Base-by-base conservation (phyloP, 2,329 filamentous ascomycete genomes). In the Capronia americana region DNA sequence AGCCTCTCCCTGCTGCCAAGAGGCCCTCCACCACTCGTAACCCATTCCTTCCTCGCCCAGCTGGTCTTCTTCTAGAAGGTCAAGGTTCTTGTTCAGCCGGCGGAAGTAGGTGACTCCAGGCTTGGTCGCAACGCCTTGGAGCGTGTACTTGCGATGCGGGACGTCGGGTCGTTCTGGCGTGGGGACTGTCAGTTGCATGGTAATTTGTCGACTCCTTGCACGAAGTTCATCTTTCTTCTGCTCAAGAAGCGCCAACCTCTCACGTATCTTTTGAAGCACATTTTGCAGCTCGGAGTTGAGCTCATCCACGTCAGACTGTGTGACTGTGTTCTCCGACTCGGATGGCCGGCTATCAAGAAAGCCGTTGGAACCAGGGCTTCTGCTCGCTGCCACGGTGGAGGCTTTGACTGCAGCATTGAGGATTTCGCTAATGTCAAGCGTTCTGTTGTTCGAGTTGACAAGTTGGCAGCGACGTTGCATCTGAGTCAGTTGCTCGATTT, bases 91-190 rank as follows among this genome's bases (percentile, higher is more conserved):
- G n/a, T 69, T 76, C 5, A 78, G 79, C 28, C 80, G 79, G 20
- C 86, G 78, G 17, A 89, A 75, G 70, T 88, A 89, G 38, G 83
- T 85, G 28, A 87, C 80, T 71, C 85, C 83, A 0, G 84, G 80
- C 57, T 84, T 81, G 3, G 86, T 88, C 44, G 85, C 85, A 4
- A 88, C 83, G 30, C 87, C 87, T 53, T 83, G 82, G 24, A 89
- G 79, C 1, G 82, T 83, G 72, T 88, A 88, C 57, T 80, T 82
- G 74, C 57, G 64, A 46, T 79, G 73, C 48, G 80, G 80, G 46
- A 78, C 73, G 41, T 80, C 74, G 12, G 78, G 74, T 14, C 75
- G 75, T 41, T 80, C 75, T 30, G 80, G 73, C 6, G 82, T 75
- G 6, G 79, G 77, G 17, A 80, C 78, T 7, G 82, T 85, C 66